phyloP scores from a whole-genome alignment of 78 protist species.

The Dictyostelium brefeldianum region DNA sequence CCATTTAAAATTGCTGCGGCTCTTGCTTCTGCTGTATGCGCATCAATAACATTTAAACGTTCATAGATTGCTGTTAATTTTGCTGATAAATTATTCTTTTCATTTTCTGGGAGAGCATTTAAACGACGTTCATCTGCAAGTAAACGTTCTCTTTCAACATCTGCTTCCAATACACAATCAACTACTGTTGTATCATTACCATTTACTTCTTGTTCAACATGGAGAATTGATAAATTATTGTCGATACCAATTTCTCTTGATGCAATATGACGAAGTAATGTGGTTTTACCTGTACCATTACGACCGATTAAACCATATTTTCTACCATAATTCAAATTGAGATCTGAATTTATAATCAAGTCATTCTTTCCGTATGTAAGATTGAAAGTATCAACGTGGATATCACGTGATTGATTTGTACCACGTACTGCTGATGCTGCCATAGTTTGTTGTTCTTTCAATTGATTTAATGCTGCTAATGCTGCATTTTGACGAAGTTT shows the following conservation, averaged over 20 bases:
- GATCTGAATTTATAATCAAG: conserved; percentile 68
- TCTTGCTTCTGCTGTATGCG: conserved; percentile 85
- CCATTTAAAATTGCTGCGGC: conserved; percentile 90
- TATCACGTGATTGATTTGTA: conserved; percentile 62
- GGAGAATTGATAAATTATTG: conserved; percentile 83
- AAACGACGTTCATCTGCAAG: conserved; percentile 85
- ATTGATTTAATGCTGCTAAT: conserved; percentile 37
- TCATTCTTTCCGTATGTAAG: conserved; percentile 80
- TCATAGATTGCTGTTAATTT: conserved; percentile 67
- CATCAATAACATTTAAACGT: conserved; percentile 89
- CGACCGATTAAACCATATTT: conserved; percentile 96
- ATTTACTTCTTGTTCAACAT: conserved; percentile 94
- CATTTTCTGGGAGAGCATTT: conserved; percentile 63
- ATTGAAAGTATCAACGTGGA: conserved; percentile 71
- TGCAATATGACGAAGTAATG: conserved; percentile 91
- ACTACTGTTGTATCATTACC: conserved; percentile 88
- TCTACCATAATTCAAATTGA: conserved; percentile 64
- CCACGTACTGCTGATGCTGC: conserved; percentile 42
- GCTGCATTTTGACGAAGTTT: conserved; percentile 55
- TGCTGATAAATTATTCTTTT: conserved; percentile 38
- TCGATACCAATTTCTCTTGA: conserved; percentile 84
- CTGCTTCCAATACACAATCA: conserved; percentile 91
- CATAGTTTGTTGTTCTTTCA: conserved; percentile 61
- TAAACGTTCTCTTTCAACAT: conserved; percentile 88
- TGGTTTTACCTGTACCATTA: conserved; percentile 97